Evolutionary conservation across 352 stramenopile genomes (phyloP).

Genomic region (Pythium volutum): DNA sequence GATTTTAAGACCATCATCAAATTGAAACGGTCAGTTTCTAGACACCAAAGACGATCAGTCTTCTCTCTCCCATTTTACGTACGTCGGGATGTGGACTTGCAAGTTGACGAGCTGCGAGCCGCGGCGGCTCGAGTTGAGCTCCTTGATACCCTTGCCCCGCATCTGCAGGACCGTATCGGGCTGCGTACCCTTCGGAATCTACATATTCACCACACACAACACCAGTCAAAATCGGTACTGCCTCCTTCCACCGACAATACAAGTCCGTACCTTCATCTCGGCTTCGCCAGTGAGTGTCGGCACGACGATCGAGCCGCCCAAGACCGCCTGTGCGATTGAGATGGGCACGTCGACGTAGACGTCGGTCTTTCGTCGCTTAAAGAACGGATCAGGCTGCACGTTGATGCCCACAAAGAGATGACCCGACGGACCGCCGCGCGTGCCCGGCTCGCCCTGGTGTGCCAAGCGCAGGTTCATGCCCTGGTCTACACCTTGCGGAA

Average conservation of each 20-base stretch:
- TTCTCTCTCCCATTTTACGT: no score
- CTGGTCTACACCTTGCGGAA: conserved; percentile 94
- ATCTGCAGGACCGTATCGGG: conserved; percentile 96
- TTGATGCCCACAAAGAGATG: conserved; percentile 95
- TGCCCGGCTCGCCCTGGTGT: conserved; percentile 89
- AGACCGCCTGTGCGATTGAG: conserved; percentile 89
- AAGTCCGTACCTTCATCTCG: conserved; percentile 91
- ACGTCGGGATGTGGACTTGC: conserved; percentile 95
- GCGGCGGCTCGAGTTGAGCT: conserved; percentile 89
- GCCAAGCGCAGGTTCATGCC: conserved; percentile 94
- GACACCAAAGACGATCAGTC: no score
- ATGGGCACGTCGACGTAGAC: conserved; percentile 94
- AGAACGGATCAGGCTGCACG: conserved; percentile 94
- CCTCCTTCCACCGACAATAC: background rate
- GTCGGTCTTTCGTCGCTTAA: conserved; percentile 94
- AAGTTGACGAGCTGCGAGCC: conserved; percentile 97
- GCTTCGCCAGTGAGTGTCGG: conserved; percentile 97
- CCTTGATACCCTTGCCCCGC: conserved; percentile 95
- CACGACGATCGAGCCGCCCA: conserved; percentile 94
- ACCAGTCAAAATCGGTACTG: background rate
- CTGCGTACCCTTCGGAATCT: conserved; percentile 93
- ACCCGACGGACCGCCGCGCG: conserved; percentile 84
- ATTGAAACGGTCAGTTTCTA: background rate
- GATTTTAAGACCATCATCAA: background rate
- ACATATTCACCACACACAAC: conserved; percentile 5